These are phyloP conservation scores for Corymbia citriodora DNA, from an alignment of 441 rosid species.

Conservation along the genomic window DNA sequence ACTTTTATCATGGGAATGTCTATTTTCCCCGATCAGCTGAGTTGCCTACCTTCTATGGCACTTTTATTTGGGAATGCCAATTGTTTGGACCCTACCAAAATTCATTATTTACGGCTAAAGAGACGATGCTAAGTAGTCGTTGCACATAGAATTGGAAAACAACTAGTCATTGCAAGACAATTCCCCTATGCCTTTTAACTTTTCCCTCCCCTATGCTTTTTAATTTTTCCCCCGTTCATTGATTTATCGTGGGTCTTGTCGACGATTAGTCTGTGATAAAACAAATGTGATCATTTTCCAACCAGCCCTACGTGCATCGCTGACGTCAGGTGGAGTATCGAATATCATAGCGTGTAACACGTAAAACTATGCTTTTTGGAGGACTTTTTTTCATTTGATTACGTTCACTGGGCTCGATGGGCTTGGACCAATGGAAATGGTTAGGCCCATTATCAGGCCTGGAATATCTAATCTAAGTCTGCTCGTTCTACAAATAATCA, in stretches of 20 bases:
- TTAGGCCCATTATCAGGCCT: not conserved
- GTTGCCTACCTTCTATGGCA: not conserved
- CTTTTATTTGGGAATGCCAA: not conserved
- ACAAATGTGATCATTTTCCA: not conserved
- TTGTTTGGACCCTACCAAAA: not conserved
- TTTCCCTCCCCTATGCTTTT: not conserved
- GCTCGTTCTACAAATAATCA: not conserved
- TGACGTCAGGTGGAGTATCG: not conserved
- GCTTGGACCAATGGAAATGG: not conserved
- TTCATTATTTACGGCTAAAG: not conserved
- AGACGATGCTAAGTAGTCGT: fast-evolving
- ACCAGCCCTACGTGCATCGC: not conserved
- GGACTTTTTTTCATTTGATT: not conserved
- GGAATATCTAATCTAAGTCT: not conserved
- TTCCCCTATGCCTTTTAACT: not conserved
- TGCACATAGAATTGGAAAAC: not conserved
- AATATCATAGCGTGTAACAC: not conserved
- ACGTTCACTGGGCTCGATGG: not conserved
- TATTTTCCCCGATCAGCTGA: no score
- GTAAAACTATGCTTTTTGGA: not conserved
- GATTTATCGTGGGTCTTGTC: not conserved
- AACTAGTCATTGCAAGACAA: not conserved
- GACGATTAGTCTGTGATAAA: not conserved
- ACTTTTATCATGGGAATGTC: not conserved
- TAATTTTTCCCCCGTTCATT: not conserved